phyloP scores from a whole-genome alignment of 75 land plant genomes.

The Selaginella moellendorffii region DNA sequence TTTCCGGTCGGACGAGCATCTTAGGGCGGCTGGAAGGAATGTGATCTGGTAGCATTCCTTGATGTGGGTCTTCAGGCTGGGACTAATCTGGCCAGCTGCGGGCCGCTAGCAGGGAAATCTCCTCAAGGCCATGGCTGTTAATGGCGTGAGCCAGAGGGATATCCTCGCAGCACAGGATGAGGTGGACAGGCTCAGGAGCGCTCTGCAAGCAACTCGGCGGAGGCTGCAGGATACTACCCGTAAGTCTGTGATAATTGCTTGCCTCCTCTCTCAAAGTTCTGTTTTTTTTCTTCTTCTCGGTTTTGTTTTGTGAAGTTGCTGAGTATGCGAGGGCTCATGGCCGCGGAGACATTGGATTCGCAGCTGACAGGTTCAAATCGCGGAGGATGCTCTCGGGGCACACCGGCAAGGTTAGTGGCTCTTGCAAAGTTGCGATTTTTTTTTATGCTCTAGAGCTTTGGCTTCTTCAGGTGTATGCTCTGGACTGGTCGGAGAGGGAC shows the following conservation, averaged over 20 bases:
- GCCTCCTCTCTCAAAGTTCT: too few species aligned
- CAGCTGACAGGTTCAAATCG: constrained; percentile 11
- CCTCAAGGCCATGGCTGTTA: neutral
- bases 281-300: too few species aligned
- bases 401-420: constrained; percentile 20
- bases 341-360: constrained; percentile 1
- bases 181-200: neutral
- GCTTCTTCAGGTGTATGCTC: constrained; percentile 58
- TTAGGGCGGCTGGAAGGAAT: too few species aligned
- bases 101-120: neutral
- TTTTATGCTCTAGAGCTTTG: neutral
- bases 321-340: constrained; percentile 15
- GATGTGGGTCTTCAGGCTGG: too few species aligned
- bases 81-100: too few species aligned
- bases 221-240: neutral
- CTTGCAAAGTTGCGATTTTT: neutral
- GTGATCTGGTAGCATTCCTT: too few species aligned
- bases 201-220: neutral
- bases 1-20: too few species aligned
- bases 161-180: neutral
- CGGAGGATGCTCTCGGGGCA: constrained; percentile 21
- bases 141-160: neutral
- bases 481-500: constrained; percentile 76
- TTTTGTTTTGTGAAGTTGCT: constrained; percentile 7
- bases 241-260: neutral